phyloP scores from a whole-genome alignment of 169 alveolate species.

The Neospora caninum region DNA sequence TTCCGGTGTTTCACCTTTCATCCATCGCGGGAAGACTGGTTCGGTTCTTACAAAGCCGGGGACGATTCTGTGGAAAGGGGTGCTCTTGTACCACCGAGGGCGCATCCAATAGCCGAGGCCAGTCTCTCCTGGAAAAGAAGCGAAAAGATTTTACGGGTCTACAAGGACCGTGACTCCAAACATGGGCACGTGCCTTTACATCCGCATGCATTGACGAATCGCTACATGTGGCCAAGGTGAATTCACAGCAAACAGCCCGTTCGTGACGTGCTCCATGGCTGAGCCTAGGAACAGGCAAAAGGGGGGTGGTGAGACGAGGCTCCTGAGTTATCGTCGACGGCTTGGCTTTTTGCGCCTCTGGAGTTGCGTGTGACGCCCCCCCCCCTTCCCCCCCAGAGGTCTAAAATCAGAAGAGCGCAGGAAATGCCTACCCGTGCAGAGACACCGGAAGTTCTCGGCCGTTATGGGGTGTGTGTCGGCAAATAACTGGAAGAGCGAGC shows the following conservation, averaged over 20 bases:
- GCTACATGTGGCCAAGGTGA: too few species aligned
- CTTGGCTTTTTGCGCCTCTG: too few species aligned
- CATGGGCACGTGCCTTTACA: background rate
- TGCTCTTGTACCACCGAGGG: conserved; percentile 86
- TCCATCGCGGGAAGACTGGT: background rate
- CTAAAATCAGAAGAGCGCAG: too few species aligned
- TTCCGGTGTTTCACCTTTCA: background rate
- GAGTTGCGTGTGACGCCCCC: too few species aligned
- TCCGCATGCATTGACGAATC: background rate
- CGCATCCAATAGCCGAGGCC: conserved; percentile 86
- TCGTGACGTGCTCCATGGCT: too few species aligned
- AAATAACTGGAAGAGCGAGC: conserved; percentile 75
- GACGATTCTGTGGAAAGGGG: conserved; percentile 82
- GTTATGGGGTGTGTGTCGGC: conserved; percentile 87
- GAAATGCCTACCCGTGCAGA: conserved; percentile 80
- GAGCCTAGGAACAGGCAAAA: too few species aligned
- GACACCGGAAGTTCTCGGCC: conserved; percentile 89
- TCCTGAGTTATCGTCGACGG: too few species aligned
- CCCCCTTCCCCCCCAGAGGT: too few species aligned
- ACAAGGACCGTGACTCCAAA: background rate
- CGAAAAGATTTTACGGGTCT: background rate
- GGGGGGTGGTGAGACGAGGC: too few species aligned
- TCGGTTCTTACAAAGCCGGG: conserved; percentile 74
- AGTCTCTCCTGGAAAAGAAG: conserved; percentile 45
- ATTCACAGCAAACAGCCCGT: too few species aligned